These are phyloP conservation scores for Macadamia integrifolia DNA, from an alignment of 164 flowering plant genomes.

Conservation along the genomic window DNA sequence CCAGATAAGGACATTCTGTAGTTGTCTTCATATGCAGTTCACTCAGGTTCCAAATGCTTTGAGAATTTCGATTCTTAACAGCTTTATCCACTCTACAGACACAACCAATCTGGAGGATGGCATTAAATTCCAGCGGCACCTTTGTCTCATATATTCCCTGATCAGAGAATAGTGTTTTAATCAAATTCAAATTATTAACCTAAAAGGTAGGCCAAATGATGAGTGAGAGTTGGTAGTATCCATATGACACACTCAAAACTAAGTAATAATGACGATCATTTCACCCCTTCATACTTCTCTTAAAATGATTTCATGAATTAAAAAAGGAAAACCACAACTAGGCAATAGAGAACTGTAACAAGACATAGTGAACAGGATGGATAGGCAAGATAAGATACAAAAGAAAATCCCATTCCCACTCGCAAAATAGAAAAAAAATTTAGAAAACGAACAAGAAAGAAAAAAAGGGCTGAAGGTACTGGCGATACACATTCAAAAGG, in stretches of 20 bases:
- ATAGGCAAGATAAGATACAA: too few species aligned
- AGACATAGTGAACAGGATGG: too few species aligned
- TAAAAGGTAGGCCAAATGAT: not conserved
- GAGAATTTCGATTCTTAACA: slow-evolving; percentile 52
- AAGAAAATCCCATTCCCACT: too few species aligned
- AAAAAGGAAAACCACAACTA: too few species aligned
- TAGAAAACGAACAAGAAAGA: too few species aligned
- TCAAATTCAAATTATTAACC: slow-evolving; percentile 1
- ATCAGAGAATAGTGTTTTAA: slow-evolving; percentile 13
- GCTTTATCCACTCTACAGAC: slow-evolving; percentile 89
- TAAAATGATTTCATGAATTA: too few species aligned
- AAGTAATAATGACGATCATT: too few species aligned
- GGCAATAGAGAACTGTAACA: too few species aligned
- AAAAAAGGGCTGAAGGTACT: too few species aligned
- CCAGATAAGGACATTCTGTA: slow-evolving; percentile 86
- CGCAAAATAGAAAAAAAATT: not conserved
- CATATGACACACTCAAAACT: not conserved
- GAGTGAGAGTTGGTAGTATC: not conserved
- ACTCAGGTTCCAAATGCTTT: slow-evolving; percentile 67
- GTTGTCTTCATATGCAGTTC: slow-evolving; percentile 99
- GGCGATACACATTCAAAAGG: too few species aligned
- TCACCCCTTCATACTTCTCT: too few species aligned
- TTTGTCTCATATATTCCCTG: slow-evolving; percentile 96
- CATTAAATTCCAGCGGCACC: slow-evolving; percentile 70
- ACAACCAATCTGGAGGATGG: slow-evolving; percentile 84